Percentiles rank a stretch among this genome's conserved stretches.
These are phyloP conservation scores for Lojkania enalia DNA, from an alignment of 2,329 filamentous ascomycete genomes.

Conservation along the genomic window DNA sequence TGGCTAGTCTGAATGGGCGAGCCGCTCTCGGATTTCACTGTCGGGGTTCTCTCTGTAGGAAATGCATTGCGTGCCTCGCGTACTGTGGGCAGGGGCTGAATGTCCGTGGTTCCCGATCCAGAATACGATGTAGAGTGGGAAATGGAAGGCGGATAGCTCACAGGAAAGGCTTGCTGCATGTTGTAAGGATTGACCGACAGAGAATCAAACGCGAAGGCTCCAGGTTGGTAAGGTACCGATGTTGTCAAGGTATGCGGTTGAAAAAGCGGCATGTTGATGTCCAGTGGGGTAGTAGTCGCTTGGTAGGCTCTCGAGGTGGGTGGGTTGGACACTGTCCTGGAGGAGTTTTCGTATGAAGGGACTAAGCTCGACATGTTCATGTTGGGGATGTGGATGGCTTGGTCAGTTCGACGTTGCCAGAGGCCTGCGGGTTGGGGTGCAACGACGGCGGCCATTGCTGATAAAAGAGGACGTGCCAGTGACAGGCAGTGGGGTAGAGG, in stretches of 20 bases:
- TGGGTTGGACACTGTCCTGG: conserved; percentile 28
- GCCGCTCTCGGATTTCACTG: conserved; percentile 49
- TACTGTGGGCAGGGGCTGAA: conserved; percentile 31
- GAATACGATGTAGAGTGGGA: conserved; percentile 33
- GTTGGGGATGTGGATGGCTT: conserved; percentile 32
- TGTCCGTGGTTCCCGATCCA: conserved; percentile 19
- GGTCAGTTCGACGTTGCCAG: conserved; percentile 41
- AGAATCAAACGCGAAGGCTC: conserved; percentile 41
- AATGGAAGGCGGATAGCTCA: conserved; percentile 30
- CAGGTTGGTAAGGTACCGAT: conserved; percentile 42
- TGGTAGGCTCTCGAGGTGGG: conserved; percentile 35
- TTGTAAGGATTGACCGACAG: conserved; percentile 41
- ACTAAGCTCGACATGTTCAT: conserved; percentile 36
- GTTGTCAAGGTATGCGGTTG: conserved; percentile 29
- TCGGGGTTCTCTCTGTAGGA: conserved; percentile 29
- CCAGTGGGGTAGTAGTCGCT: conserved; percentile 35
- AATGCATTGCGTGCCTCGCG: conserved; percentile 35
- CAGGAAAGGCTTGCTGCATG: conserved; percentile 38
- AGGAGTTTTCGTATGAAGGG: conserved; percentile 33
- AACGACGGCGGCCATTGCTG: conserved; percentile 44
- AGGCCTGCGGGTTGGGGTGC: conserved; percentile 39
- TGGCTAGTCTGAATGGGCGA: conserved; percentile 49
- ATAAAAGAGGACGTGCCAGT: conserved; percentile 24
- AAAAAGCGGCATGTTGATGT: conserved; percentile 43
- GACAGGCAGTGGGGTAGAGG: conserved; percentile 23